Evolutionary conservation across 306 rosid species (phyloP), one percentile per base, ranked within the genome.

Genomic region (Trifolium pratense): DNA sequence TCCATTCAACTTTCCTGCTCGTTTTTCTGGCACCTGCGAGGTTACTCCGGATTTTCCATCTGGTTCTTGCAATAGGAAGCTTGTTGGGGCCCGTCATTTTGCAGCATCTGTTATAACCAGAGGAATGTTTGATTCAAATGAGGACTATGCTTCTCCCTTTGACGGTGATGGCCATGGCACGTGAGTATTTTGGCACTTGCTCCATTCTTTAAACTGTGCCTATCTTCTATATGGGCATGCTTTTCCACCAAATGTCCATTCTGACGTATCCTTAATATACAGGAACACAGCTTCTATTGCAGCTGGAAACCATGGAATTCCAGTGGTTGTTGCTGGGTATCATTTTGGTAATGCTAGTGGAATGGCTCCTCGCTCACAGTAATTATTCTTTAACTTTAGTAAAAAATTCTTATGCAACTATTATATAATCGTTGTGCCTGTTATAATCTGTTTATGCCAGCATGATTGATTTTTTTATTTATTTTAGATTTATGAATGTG

Each of bases 351-450:
- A 87, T 87, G 99, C 99, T 51, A 94, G 99, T 75, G 99, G 99
- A 84, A 94, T 94, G 99, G 97, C 99, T 91, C 99, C 99, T 71
- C 96, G 77, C 77, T 81, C 99, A 36, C 99, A 91, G 99, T 94
- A 94, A 91, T 64, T 75, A 76, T 29, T 83, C 84, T 75, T 26
- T 32, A 81, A 66, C 83, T 73, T 18, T 16, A 18, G 59, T 71
- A 32, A 14, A 67, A 79, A 25, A 3, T 29, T 81, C 6, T 68
- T 70, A 52, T 51, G 23, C 34, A 17, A 21, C 34, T 51, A 46
- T 32, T 46, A 20, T 40, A 10, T 29, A 29, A 64, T 64, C 70
- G 40, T 18, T 65, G 39, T 66, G 39, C 26, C 12, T 14, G n/a
- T n/a, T 45, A 9, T 15, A 45, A 45, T 45, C 72, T 67, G 16